phyloP scores from a whole-genome alignment of 352 stramenopile species.

The Pythium brachiatum region DNA sequence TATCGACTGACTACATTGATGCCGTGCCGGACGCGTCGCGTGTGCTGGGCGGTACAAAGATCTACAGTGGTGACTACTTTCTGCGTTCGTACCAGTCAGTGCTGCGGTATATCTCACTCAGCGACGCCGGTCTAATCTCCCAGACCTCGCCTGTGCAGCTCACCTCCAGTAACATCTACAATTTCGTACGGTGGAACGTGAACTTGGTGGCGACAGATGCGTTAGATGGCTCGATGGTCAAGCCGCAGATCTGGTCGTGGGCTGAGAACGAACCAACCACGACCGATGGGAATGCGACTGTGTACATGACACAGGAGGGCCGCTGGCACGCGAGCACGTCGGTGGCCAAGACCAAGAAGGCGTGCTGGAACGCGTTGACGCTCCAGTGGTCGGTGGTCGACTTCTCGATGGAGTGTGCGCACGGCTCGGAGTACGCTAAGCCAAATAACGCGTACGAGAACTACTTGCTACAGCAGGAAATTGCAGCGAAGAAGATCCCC shows the following conservation, averaged over 20 bases:
- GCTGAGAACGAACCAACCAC: slow-evolving; percentile 43
- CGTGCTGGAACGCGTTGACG: slow-evolving; percentile 37
- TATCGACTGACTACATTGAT: slow-evolving; percentile 39
- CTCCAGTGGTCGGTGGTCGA: slow-evolving; percentile 39
- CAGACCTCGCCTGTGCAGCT: slow-evolving; percentile 32
- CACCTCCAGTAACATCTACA: slow-evolving; percentile 35
- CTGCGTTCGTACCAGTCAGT: slow-evolving; percentile 44
- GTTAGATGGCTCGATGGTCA: slow-evolving; percentile 47
- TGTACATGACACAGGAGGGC: slow-evolving; percentile 34
- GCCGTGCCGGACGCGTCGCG: slow-evolving; percentile 32
- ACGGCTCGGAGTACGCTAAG: slow-evolving; percentile 27
- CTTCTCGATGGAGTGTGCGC: slow-evolving; percentile 25
- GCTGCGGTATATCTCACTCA: slow-evolving; percentile 51
- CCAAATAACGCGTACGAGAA: slow-evolving; percentile 54
- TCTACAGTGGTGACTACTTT: slow-evolving; percentile 49
- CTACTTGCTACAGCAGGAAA: slow-evolving; percentile 35
- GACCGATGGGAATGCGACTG: slow-evolving; percentile 23
- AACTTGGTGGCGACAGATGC: slow-evolving; percentile 50
- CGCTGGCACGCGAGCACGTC: slow-evolving; percentile 33
- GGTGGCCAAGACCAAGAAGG: slow-evolving; percentile 29
- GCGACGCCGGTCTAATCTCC: slow-evolving; percentile 25
- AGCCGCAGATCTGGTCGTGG: slow-evolving; percentile 56
- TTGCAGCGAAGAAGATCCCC: slow-evolving; percentile 31
- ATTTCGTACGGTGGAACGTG: slow-evolving; percentile 54
- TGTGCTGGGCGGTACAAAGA: slow-evolving; percentile 37